Evolutionary conservation across 768 basidiomycete genomes (phyloP).

Genomic region (Leccinum rimulosum): DNA sequence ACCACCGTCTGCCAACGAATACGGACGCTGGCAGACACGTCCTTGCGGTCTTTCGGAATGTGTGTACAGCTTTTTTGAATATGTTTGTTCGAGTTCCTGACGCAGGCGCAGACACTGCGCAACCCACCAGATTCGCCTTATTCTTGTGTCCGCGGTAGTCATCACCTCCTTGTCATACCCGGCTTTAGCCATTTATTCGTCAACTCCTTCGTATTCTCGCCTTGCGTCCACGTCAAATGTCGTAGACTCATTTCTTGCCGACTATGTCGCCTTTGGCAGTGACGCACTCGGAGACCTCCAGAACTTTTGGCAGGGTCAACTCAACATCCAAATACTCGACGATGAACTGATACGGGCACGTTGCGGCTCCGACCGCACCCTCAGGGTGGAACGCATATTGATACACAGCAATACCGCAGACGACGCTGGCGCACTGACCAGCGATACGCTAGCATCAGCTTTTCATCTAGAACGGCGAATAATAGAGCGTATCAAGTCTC

Average conservation of each 20-base stretch:
- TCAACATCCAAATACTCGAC: conserved; percentile 60
- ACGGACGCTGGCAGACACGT: conserved; percentile 41
- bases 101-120: conserved; percentile 68
- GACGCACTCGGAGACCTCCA: conserved; percentile 62
- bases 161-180: conserved; percentile 90
- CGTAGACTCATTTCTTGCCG: conserved; percentile 60
- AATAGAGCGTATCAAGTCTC: conserved; percentile 42
- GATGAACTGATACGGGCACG: conserved; percentile 71
- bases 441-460: conserved; percentile 59
- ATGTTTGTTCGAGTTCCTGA: conserved; percentile 1
- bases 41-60: conserved; percentile 79
- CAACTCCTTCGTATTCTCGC: conserved; percentile 60
- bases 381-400: conserved; percentile 77
- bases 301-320: conserved; percentile 68
- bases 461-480: conserved; percentile 61
- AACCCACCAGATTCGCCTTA: conserved; percentile 85
- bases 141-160: conserved; percentile 83
- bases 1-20: conserved; percentile 31
- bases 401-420: conserved; percentile 50
- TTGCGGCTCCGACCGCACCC: conserved; percentile 64
- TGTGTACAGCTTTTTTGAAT: conserved; percentile 39
- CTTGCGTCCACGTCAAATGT: conserved; percentile 53
- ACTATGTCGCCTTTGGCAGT: conserved; percentile 50
- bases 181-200: conserved; percentile 81
- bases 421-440: conserved; percentile 53